Base-by-base conservation (phyloP, 495 filamentous ascomycete genomes). In the Lophiotrema nucula region DNA sequence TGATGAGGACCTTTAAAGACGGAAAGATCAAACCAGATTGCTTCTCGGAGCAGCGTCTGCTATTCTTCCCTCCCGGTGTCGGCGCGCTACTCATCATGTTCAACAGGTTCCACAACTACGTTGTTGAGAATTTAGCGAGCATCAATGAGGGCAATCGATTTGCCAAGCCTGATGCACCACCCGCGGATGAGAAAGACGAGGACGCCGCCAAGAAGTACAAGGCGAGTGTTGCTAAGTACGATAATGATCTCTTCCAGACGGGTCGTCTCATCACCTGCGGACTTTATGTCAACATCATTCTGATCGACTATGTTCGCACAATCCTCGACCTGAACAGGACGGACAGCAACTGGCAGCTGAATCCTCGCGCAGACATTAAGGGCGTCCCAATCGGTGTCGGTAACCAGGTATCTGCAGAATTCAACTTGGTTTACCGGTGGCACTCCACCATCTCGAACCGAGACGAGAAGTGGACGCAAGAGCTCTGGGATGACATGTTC, bases 61-160 rank as follows among this genome's bases (percentile, higher is more conserved):
- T 92, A 12, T 88, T 84, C n/a, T 88, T 90, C 55, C 91, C 91
- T 1, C 89, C 90, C 0, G 91, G 91, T 13, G 90, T 93, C 31
- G 81, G 87, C 23, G 71, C 70, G 0, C 59, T 83, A 49, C 59
- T 96, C 16, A 86, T 96, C 73, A 79, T 80, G 75, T 83, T 85
- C 71, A 86, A 86, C 62, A 74, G 73, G n/a, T 74, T 74, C 47
- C 73, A 75, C 58, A 75, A 75, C 47, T 67, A 73, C 44, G 64
- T 69, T 11, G 73, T 74, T 28, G 76, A 82, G 28, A 75, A 85
- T 53, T 70, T 84, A 48, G 81, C 79, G 21, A 33, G 63, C 4
- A 86, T 87, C 63, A 85, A 87, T 60, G 82, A 87, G 53, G 67
- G 72, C 19, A 78, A 75, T 0, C 76, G 79, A 16, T 87, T 87